phyloP scores from a whole-genome alignment of 495 filamentous ascomycete species.

The Xylaria castorea region DNA sequence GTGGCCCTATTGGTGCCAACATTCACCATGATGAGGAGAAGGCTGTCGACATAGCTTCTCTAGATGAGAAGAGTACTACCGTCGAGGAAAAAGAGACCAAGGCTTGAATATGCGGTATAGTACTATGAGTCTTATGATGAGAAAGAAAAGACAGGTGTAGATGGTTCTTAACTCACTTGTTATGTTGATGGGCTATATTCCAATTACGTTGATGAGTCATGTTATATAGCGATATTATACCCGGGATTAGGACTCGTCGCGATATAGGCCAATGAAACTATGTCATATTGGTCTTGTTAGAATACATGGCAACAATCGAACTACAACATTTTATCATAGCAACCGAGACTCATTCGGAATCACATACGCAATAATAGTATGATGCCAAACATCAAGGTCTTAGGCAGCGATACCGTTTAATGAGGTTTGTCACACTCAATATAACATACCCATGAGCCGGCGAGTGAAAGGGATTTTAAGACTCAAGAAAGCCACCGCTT shows the following conservation, averaged over 20 bases:
- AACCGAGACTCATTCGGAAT: background rate
- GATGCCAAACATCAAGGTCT: background rate
- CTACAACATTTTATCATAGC: background rate
- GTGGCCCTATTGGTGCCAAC: conserved; percentile 62
- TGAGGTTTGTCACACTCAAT: too few relatives aligned
- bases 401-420: background rate
- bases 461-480: background rate
- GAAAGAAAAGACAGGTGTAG: background rate
- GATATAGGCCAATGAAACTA: background rate
- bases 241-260: background rate
- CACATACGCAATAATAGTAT: background rate
- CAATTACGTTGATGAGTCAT: background rate
- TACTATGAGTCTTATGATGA: background rate
- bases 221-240: conserved; percentile 7
- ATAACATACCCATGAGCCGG: too few relatives aligned
- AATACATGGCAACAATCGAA: background rate
- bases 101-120: background rate
- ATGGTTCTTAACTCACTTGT: background rate
- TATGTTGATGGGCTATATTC: background rate
- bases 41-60: conserved; percentile 27
- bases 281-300: background rate
- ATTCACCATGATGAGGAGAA: conserved; percentile 36
- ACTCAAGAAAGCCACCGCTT: background rate
- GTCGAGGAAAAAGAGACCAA: conserved; percentile 13
- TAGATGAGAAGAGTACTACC: conserved; percentile 25